Evolutionary conservation across 305 asterid species (phyloP).

Genomic region (Rubia peregrina): DNA sequence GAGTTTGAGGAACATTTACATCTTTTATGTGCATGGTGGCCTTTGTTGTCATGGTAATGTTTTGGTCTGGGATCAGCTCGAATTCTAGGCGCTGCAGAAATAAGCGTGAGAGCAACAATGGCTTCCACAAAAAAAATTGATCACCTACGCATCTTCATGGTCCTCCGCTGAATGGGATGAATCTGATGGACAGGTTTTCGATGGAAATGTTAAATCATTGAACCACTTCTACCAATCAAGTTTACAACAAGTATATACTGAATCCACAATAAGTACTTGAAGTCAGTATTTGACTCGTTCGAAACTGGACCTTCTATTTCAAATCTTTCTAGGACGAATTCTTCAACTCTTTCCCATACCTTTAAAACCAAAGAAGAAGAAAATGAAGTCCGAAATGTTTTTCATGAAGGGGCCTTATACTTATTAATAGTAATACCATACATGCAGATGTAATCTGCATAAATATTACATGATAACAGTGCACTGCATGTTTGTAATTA

Average conservation of each 20-base stretch:
- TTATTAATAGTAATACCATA: too few species aligned
- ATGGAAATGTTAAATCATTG: too few species aligned
- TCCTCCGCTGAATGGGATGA: constrained; percentile 91
- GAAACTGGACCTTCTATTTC: constrained; percentile 70
- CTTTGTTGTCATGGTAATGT: constrained; percentile 86
- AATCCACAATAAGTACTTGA: constrained; percentile 30
- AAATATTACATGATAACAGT: too few species aligned
- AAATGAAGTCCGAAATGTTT: not conserved
- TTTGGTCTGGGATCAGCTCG: constrained; percentile 78
- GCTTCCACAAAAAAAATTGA: constrained; percentile 90
- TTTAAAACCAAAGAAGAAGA: constrained; percentile 22
- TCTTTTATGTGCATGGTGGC: constrained; percentile 95
- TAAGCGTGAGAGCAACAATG: constrained; percentile 59
- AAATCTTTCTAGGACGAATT: constrained; percentile 80
- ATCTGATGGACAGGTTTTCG: constrained; percentile 32
- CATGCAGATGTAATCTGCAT: too few species aligned
- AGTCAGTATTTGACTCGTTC: constrained; percentile 86
- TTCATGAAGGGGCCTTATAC: not conserved
- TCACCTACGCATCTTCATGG: constrained; percentile 96
- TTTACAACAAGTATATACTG: not conserved
- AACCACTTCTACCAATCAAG: not conserved
- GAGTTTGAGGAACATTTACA: constrained; percentile 31
- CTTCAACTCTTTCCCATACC: constrained; percentile 95
- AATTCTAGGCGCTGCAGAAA: constrained; percentile 59
- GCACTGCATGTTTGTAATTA: too few species aligned